Conservation (phyloP, 2,329 filamentous ascomycete species). For the Colletotrichum brevisporum region DNA sequence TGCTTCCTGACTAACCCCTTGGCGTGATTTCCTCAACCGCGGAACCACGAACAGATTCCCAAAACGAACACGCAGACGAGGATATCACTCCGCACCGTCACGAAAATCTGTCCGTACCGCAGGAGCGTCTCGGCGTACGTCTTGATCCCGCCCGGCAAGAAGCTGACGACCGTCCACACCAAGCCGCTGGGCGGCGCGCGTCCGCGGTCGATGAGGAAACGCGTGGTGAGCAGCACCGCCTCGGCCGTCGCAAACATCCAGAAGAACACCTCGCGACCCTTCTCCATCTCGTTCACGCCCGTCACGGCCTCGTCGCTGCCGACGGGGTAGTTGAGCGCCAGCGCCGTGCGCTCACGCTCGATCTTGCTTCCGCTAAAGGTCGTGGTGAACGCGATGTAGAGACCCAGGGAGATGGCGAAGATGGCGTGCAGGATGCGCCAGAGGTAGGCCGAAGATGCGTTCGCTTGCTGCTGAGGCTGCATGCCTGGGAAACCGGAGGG, state of each 20-base stretch:
- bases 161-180: constrained; percentile 72
- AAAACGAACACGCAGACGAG: constrained; percentile 83
- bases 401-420: constrained; percentile 77
- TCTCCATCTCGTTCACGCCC: constrained; percentile 48
- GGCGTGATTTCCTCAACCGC: constrained; percentile 38
- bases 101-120: constrained; percentile 79
- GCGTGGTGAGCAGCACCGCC: constrained; percentile 77
- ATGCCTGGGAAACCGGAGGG: constrained; percentile 53
- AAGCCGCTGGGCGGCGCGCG: constrained; percentile 71
- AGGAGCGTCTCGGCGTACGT: constrained; percentile 73
- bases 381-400: constrained; percentile 78
- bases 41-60: constrained; percentile 68
- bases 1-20: background rate
- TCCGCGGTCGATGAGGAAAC: constrained; percentile 78
- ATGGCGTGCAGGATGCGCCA: constrained; percentile 83
- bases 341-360: constrained; percentile 64
- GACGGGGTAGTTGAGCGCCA: constrained; percentile 49
- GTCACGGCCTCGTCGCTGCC: constrained; percentile 47
- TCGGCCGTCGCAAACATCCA: constrained; percentile 87
- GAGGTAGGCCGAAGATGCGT: constrained; percentile 58
- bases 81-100: constrained; percentile 80
- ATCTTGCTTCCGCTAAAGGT: constrained; percentile 77
- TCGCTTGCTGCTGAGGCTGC: constrained; percentile 50
- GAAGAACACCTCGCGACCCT: constrained; percentile 72
- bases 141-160: constrained; percentile 76